These are phyloP conservation scores for Irpex sp. DNA, from an alignment of 1,284 basidiomycete genomes.

Conservation along the genomic window DNA sequence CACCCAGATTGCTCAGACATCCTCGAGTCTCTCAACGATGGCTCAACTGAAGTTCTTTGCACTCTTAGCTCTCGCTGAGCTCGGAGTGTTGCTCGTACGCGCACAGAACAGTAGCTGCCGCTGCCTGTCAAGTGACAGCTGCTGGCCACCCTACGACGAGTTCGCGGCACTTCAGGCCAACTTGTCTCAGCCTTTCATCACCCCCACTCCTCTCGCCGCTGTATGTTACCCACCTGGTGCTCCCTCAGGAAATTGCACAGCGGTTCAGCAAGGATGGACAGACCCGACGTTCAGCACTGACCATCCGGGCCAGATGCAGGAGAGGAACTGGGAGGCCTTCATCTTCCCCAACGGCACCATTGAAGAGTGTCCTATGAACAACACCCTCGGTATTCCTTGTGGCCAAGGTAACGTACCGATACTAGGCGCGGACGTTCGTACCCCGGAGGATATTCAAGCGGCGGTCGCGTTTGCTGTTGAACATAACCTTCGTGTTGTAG, in stretches of 20 bases:
- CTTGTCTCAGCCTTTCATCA: constrained; percentile 36
- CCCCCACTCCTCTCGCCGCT: constrained; percentile 33
- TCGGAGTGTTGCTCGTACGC: background rate
- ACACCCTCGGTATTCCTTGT: constrained; percentile 34
- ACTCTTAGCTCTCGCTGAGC: background rate
- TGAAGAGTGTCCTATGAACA: constrained; percentile 38
- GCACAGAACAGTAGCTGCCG: constrained; percentile 13
- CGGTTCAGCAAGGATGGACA: constrained; percentile 23
- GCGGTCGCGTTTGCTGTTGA: constrained; percentile 36
- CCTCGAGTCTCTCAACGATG: background rate
- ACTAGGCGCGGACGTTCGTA: constrained; percentile 38
- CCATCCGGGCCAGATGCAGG: constrained; percentile 37
- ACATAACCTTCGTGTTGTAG: constrained; percentile 37
- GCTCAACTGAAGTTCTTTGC: background rate
- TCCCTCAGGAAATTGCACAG: constrained; percentile 31
- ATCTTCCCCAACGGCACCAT: constrained; percentile 36
- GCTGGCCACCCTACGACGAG: constrained; percentile 36
- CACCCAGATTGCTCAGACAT: too few relatives aligned
- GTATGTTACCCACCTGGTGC: constrained; percentile 32
- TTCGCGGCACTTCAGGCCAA: constrained; percentile 31
- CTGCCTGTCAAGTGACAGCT: constrained; percentile 30
- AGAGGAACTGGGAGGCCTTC: constrained; percentile 37
- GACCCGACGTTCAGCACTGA: constrained; percentile 37
- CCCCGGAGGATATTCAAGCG: constrained; percentile 33
- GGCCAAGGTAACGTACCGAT: constrained; percentile 41